phyloP scores from a whole-genome alignment of 108 stramenopile species.

The Heterococcus sp. region DNA sequence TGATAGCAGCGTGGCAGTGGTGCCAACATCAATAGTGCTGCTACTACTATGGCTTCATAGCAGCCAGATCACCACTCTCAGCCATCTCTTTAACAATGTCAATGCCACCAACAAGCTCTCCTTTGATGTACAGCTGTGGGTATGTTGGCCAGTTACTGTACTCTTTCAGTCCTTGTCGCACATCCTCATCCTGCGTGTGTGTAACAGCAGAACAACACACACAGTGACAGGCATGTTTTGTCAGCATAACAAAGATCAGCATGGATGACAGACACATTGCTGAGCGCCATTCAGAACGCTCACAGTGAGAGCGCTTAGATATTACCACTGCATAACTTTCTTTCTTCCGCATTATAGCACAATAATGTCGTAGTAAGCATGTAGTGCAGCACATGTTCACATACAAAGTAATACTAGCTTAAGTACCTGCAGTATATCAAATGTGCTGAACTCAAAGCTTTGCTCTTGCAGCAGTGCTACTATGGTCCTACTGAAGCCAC shows the following conservation, averaged over 20 bases:
- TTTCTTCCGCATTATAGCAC: too few species aligned
- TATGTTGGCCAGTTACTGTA: constrained; percentile 65
- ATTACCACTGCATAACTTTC: neutral
- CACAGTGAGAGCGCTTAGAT: neutral
- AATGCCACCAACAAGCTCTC: constrained; percentile 90
- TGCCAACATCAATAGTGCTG: too few species aligned
- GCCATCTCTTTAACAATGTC: constrained; percentile 91
- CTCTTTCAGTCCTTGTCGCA: constrained; percentile 84
- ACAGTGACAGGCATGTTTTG: too few species aligned
- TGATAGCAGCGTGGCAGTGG: too few species aligned
- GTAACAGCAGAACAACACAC: neutral
- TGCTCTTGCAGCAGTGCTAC: constrained; percentile 67
- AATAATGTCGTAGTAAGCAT: too few species aligned
- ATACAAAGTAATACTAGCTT: too few species aligned
- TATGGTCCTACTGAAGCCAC: constrained; percentile 87
- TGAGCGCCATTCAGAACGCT: too few species aligned
- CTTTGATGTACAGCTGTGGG: constrained; percentile 85
- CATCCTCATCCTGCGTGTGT: constrained; percentile 59
- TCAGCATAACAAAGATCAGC: too few species aligned
- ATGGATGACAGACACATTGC: neutral
- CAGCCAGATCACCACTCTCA: constrained; percentile 50
- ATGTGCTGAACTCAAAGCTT: constrained; percentile 72
- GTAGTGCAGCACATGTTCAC: too few species aligned
- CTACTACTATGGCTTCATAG: neutral
- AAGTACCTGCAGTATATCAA: constrained; percentile 78